Base-by-base conservation (phyloP, 805 yeast species). In the Sugiyamaella qingdaonensis region DNA sequence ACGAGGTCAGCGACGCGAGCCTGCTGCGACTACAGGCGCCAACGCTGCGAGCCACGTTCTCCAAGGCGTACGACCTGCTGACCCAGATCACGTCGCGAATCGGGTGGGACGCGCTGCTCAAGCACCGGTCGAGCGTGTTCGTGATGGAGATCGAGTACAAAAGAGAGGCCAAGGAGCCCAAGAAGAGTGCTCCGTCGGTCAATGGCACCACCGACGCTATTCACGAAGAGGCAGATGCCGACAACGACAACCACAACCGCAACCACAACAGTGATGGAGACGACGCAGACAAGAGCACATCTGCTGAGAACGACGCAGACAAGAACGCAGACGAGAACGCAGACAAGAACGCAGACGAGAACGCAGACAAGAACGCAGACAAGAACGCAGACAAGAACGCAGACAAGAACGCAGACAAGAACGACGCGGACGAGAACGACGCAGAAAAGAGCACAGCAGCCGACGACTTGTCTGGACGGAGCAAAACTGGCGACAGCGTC, bases 21-120 rank as follows among this genome's bases (percentile, higher is more conserved):
- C 73, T 82, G 52, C 57, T 78, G 13, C 69, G 78, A 46, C 73
- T 82, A 49, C 81, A 82, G 13, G 81, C 79, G 10, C 73, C 80
- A 0, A 64, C 68, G 16, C 66, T 82, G 27, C 73, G 77, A 43
- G 79, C 82, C 3, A 80, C 87, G 1, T 79, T 80, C 55, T 69
- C 71, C 31, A 70, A 70, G 50, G 88, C 87, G 0, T 92, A 88
- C 66, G 84, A 83, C 42, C 68, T 90, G 52, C 68, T 92, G 53
- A 82, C 95, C 3, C 73, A 81, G 8, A 78, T 94, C 58, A 81
- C 84, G 2, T 77, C 84, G 16, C 70, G 76, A 21, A 73, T 84
- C 39, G 97, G 97, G 2, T 92, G 99, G 99, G 88, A 88, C 60
- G 79, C 77, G 34, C 68, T 89, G 34, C 74, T 91, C 58, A 73